These are phyloP conservation scores for Podospora didyma DNA, from an alignment of 495 filamentous ascomycete species.

Conservation along the genomic window DNA sequence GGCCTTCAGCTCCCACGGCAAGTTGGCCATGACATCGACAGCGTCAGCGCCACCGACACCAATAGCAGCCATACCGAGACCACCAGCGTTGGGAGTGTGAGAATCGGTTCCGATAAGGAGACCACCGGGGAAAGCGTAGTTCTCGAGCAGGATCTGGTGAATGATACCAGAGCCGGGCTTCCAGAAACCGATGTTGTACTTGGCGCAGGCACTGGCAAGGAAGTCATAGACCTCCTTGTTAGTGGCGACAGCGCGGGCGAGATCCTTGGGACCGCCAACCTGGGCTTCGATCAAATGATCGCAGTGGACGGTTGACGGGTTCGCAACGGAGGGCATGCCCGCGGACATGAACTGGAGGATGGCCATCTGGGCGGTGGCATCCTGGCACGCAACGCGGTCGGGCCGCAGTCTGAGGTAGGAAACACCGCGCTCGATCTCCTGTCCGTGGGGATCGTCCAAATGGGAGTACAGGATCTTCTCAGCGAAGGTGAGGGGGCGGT, in stretches of 20 bases:
- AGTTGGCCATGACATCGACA: slow-evolving; percentile 96
- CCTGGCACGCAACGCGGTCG: slow-evolving; percentile 98
- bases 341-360: slow-evolving; percentile 99
- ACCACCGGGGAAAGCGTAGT: slow-evolving; percentile 97
- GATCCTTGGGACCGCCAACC: slow-evolving; percentile 89
- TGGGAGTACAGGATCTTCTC: slow-evolving; percentile 99
- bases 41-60: slow-evolving; percentile 99
- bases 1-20: slow-evolving; percentile 98
- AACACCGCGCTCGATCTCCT: slow-evolving; percentile 91
- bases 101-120: slow-evolving; percentile 98
- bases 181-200: slow-evolving; percentile 99
- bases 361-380: slow-evolving; percentile 99
- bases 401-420: slow-evolving; percentile 95
- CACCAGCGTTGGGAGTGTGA: slow-evolving; percentile 97
- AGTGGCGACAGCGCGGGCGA: slow-evolving; percentile 83
- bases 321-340: slow-evolving; percentile 89
- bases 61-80: slow-evolving; percentile 92
- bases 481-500: slow-evolving; percentile 88
- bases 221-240: slow-evolving; percentile 99
- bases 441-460: slow-evolving; percentile 92
- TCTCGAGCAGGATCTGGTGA: slow-evolving; percentile 97
- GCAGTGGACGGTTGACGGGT: slow-evolving; percentile 96
- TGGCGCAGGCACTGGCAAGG: slow-evolving; percentile 88
- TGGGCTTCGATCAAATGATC: slow-evolving; percentile 99
- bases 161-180: slow-evolving; percentile 98